A percentile compares a stretch with the other conserved stretches of the same genome.
phyloP scores from a whole-genome alignment of 1,284 basidiomycete species.

The Ceratobasidium sp. region DNA sequence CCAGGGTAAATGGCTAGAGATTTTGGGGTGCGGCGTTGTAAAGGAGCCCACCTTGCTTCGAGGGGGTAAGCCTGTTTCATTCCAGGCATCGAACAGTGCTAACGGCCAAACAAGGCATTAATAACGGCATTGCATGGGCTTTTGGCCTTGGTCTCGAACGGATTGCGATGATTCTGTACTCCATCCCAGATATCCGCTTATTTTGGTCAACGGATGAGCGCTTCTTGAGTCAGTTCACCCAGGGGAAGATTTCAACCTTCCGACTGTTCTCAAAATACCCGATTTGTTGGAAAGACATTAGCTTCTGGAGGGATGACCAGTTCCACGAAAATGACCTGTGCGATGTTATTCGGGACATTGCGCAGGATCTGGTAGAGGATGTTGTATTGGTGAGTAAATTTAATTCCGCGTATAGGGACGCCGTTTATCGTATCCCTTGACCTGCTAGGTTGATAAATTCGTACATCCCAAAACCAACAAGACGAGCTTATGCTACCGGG shows the following conservation, averaged over 20 bases:
- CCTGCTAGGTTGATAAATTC: constrained; percentile 88
- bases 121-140: constrained; percentile 94
- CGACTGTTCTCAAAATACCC: constrained; percentile 92
- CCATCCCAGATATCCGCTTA: constrained; percentile 97
- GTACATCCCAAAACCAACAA: constrained; percentile 88
- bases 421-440: not conserved
- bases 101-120: constrained; percentile 66
- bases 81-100: constrained; percentile 9
- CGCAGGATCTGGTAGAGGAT: constrained; percentile 91
- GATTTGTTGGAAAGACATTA: constrained; percentile 88
- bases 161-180: constrained; percentile 98
- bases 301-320: constrained; percentile 76
- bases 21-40: constrained; percentile 94
- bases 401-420: not conserved
- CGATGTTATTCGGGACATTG: constrained; percentile 91
- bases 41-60: constrained; percentile 88
- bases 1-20: constrained; percentile 96
- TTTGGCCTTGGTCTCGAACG: constrained; percentile 97
- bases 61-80: constrained; percentile 69
- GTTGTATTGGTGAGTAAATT: constrained; percentile 78
- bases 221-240: constrained; percentile 87
- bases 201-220: constrained; percentile 95
- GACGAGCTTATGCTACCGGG: constrained; percentile 86
- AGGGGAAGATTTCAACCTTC: constrained; percentile 82
- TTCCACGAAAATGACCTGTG: constrained; percentile 98